Conservation (phyloP, 2,329 filamentous ascomycete genomes). For the Sporothrix sp. region DNA sequence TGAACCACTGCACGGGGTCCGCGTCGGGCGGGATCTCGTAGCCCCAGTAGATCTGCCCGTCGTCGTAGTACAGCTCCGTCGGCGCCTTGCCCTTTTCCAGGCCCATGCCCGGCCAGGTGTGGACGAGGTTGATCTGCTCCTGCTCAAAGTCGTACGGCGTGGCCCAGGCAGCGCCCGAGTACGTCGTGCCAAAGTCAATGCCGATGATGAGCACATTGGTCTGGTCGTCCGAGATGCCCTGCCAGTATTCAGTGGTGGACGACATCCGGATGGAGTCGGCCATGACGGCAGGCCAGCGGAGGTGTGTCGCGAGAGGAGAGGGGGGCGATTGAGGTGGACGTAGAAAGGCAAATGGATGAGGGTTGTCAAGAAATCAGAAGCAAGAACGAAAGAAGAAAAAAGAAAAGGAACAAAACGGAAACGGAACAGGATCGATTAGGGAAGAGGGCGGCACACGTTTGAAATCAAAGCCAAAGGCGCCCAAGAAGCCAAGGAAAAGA, state of each 20-base stretch:
- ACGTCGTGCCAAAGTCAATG: constrained; percentile 17
- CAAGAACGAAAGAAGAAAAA: neutral
- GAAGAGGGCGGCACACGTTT: neutral
- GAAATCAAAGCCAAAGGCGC: neutral
- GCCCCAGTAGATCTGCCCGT: constrained; percentile 14
- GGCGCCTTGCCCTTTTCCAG: constrained; percentile 15
- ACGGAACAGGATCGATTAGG: neutral
- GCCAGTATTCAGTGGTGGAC: constrained; percentile 10
- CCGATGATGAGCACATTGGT: constrained; percentile 14
- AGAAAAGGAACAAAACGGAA: neutral
- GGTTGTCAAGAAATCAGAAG: neutral
- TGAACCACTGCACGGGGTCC: constrained; percentile 16
- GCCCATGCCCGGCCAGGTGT: constrained; percentile 18
- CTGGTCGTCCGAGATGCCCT: constrained; percentile 4
- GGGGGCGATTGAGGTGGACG: no score
- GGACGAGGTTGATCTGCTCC: constrained; percentile 13
- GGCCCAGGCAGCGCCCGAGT: constrained; percentile 16
- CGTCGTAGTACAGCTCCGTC: constrained; percentile 13
- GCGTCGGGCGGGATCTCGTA: constrained; percentile 14
- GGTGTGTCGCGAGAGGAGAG: neutral
- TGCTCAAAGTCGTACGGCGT: constrained; percentile 11
- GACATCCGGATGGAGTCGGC: constrained; percentile 1
- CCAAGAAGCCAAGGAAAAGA: neutral
- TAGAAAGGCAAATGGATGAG: no score
- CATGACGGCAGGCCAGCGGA: neutral